phyloP scores from a whole-genome alignment of 108 stramenopile genomes.

The Pseudonitzschia delicatissima region DNA sequence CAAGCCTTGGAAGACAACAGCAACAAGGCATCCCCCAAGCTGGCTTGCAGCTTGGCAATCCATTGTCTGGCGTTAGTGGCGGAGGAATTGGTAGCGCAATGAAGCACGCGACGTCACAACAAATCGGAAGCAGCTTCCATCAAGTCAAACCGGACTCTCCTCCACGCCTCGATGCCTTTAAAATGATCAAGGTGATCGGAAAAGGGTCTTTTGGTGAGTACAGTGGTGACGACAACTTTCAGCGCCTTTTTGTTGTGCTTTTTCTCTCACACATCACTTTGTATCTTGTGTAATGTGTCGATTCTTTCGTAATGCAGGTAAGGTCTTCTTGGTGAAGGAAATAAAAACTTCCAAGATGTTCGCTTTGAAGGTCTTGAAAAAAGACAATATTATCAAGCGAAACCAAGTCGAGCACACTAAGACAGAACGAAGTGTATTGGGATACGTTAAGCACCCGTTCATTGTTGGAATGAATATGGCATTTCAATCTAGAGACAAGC shows the following conservation, averaged over 20 bases:
- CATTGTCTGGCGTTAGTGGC: constrained; percentile 8
- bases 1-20: background rate
- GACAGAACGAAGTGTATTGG: constrained; percentile 95
- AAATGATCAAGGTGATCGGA: constrained; percentile 88
- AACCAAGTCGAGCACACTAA: constrained; percentile 98
- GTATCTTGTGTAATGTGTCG: background rate
- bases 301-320: constrained; percentile 52
- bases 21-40: constrained; percentile 1
- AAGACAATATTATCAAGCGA: constrained; percentile 95
- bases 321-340: constrained; percentile 88
- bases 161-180: constrained; percentile 83
- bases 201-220: constrained; percentile 94
- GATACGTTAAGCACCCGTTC: constrained; percentile 97
- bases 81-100: constrained; percentile 82
- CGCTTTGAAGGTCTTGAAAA: constrained; percentile 93
- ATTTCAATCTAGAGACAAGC: constrained; percentile 95
- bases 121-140: constrained; percentile 60
- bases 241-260: too few relatives aligned
- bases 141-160: constrained; percentile 59
- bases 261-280: background rate
- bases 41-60: constrained; percentile 32
- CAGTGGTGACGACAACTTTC: too few relatives aligned
- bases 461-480: constrained; percentile 99
- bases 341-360: constrained; percentile 76
- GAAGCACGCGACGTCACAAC: constrained; percentile 46